Percentiles rank a stretch among this genome's conserved stretches.
phyloP scores from a whole-genome alignment of 1,284 basidiomycete species.

The Pyrrhoderma lamaoense region DNA sequence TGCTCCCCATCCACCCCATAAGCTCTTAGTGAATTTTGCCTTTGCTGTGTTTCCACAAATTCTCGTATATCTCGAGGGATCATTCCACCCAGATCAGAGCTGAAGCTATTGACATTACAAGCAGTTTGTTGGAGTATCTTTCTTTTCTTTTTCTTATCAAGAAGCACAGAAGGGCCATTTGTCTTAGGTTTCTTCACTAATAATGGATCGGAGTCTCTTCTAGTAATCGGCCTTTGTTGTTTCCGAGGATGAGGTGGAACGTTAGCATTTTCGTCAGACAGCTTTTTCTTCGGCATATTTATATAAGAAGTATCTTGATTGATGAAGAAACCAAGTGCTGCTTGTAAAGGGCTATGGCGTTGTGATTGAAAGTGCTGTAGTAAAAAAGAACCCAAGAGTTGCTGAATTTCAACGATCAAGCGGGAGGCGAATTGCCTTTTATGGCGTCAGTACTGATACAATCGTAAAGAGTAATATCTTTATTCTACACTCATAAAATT shows the following conservation, averaged over 20 bases:
- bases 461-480: no score
- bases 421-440: no score
- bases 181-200: no score
- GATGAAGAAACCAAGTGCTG: neutral
- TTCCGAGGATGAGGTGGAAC: no score
- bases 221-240: neutral
- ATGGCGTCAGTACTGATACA: no score
- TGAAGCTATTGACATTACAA: neutral
- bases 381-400: no score
- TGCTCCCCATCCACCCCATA: neutral
- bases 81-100: neutral
- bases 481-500: no score
- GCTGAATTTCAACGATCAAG: no score
- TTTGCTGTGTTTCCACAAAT: neutral
- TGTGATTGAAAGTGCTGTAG: no score
- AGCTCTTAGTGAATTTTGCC: no score
- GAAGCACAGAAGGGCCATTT: neutral
- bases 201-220: neutral
- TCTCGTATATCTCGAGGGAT: slow-evolving; percentile 12
- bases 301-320: no score
- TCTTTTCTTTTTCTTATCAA: neutral
- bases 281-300: slow-evolving; percentile 5
- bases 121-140: neutral
- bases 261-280: slow-evolving; percentile 7
- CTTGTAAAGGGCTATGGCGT: no score